phyloP scores from a whole-genome alignment of 1,284 basidiomycete genomes.

The Anthracocystis setariae region DNA sequence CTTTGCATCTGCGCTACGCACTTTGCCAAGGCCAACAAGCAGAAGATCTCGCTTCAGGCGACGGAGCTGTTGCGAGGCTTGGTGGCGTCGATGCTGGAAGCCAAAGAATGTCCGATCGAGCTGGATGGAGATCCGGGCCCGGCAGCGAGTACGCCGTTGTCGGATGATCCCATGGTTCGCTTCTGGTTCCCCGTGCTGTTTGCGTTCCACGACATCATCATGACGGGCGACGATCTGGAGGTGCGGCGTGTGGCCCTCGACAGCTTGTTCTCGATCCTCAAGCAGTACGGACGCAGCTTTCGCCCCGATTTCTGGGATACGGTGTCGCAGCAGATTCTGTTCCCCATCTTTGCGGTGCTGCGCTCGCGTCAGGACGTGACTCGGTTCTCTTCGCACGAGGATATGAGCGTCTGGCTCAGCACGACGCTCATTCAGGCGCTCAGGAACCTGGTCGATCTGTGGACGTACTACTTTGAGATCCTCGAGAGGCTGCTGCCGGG shows the following conservation, averaged over 20 bases:
- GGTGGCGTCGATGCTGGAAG: slow-evolving; percentile 82
- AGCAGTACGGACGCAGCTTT: slow-evolving; percentile 86
- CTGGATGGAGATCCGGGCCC: slow-evolving; percentile 53
- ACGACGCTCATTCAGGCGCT: slow-evolving; percentile 99
- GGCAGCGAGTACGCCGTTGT: slow-evolving; percentile 48
- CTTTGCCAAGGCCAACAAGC: slow-evolving; percentile 98
- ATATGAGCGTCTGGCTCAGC: slow-evolving; percentile 99
- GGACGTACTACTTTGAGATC: slow-evolving; percentile 94
- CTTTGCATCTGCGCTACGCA: slow-evolving; percentile 96
- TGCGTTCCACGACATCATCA: slow-evolving; percentile 98
- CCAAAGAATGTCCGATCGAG: slow-evolving; percentile 54
- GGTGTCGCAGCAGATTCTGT: slow-evolving; percentile 94
- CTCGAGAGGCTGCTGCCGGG: slow-evolving; percentile 90
- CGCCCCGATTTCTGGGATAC: slow-evolving; percentile 96
- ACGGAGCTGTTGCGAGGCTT: slow-evolving; percentile 91
- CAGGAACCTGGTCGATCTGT: slow-evolving; percentile 92
- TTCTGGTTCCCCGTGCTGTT: slow-evolving; percentile 98
- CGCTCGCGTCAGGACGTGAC: slow-evolving; percentile 83
- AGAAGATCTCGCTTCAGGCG: slow-evolving; percentile 94
- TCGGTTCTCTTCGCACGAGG: slow-evolving; percentile 93
- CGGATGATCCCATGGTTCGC: slow-evolving; percentile 61
- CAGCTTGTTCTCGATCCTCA: slow-evolving; percentile 92
- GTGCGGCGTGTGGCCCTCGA: slow-evolving; percentile 87
- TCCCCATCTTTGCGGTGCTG: slow-evolving; percentile 97
- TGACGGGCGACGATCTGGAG: slow-evolving; percentile 99